Evolutionary conservation across 257 asterid species (phyloP), one percentile per base, ranked within the genome.

Genomic region (Fraxinus cuspidata): DNA sequence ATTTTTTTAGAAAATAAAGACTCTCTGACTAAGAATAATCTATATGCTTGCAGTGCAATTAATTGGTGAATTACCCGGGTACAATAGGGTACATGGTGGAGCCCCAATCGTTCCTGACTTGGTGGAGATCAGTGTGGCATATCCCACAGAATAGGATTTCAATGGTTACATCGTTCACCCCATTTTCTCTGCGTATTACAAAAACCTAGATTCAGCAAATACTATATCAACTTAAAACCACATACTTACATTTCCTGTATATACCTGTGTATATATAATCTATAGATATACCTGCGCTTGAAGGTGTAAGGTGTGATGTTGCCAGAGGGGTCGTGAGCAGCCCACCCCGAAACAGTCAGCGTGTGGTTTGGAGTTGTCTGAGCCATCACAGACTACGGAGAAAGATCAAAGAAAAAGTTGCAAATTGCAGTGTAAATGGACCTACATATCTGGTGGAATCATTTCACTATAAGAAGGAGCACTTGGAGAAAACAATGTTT

Each of bases 111-210:
- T 86, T 80, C 64, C 72, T 79, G 77, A 70, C 78, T 80, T 68
- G 78, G 83, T 86, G 90, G 23, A 86, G 69, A 71, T 86, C 90
- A 66, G 90, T 86, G 37, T 86, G 90, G 38, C 90, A 86, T 32
- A 86, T 86, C 70, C 90, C 90, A 8, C 90, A 86, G 27, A 80
- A 86, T 51, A 82, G 77, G 74, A 86, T 74, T 80, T 78, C 23
- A 42, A 86, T 86, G 0, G 88, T 86, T 27, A 84, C 88, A 12
- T 86, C 90, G 21, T 86, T 77, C 28, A 35, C 47, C 15, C 88
- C 90, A 67, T 86, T 86, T 79, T 86, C 87, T 70, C 88, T 86
- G 28, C 0, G 1, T 27, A 63, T 63, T 3, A 27, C 69, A 27
- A 2, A n/a, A 21, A 58, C 66, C 11, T 8, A 56, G 58, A 16